These are phyloP conservation scores for Podospora sp. DNA, from an alignment of 495 filamentous ascomycete species.

Conservation along the genomic window DNA sequence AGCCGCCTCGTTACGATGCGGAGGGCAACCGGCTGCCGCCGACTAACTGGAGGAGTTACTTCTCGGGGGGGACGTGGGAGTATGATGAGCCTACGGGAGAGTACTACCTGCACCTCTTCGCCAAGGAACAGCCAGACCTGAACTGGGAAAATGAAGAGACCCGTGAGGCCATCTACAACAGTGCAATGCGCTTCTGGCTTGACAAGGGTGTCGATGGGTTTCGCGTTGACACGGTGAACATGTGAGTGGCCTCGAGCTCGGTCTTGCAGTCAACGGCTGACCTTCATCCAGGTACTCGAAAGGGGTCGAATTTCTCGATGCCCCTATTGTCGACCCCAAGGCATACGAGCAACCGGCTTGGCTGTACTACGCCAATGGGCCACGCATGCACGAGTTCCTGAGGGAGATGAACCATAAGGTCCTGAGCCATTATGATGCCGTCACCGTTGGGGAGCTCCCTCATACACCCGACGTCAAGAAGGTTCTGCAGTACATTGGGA, in stretches of 20 bases:
- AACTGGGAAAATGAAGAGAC: slow-evolving; percentile 72
- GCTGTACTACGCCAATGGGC: slow-evolving; percentile 63
- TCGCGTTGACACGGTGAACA: slow-evolving; percentile 69
- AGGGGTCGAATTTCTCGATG: slow-evolving; percentile 61
- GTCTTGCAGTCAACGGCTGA: neutral
- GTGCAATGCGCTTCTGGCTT: slow-evolving; percentile 71
- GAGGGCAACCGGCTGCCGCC: slow-evolving; percentile 65
- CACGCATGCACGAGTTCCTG: slow-evolving; percentile 67
- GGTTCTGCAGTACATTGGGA: slow-evolving; percentile 61
- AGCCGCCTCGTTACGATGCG: slow-evolving; percentile 57
- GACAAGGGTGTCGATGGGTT: slow-evolving; percentile 69
- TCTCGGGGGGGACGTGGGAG: slow-evolving; percentile 63
- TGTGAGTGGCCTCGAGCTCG: slow-evolving; percentile 28
- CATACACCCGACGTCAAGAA: slow-evolving; percentile 60
- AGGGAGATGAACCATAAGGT: slow-evolving; percentile 60
- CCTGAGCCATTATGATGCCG: slow-evolving; percentile 67
- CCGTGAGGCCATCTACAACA: slow-evolving; percentile 65
- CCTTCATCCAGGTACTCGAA: slow-evolving; percentile 56
- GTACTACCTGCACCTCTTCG: slow-evolving; percentile 73
- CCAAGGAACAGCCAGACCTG: slow-evolving; percentile 67
- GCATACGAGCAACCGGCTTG: slow-evolving; percentile 51
- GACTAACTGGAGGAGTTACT: slow-evolving; percentile 68
- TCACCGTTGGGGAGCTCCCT: slow-evolving; percentile 74
- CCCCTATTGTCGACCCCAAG: slow-evolving; percentile 52
- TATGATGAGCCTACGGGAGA: slow-evolving; percentile 65